These are phyloP conservation scores for Claviceps spartinae DNA, from an alignment of 2,329 filamentous ascomycete species.

Conservation along the genomic window DNA sequence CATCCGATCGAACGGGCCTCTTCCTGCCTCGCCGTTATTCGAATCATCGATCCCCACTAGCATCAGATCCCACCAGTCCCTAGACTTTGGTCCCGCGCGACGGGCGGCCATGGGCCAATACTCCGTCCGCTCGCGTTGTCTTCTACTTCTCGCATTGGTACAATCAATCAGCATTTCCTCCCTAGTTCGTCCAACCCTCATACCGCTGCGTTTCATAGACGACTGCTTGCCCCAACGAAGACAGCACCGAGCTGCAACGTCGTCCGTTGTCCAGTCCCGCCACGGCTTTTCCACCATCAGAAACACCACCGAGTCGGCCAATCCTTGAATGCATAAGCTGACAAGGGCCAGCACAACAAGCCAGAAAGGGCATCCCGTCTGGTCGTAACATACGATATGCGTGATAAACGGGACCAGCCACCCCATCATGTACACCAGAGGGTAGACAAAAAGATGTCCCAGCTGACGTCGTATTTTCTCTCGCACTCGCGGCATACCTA, in stretches of 20 bases:
- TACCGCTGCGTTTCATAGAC: conserved; percentile 6
- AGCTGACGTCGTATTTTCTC: conserved; percentile 53
- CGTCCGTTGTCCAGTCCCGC: conserved; percentile 19
- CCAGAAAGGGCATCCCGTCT: conserved; percentile 34
- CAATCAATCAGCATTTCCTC: conserved; percentile 41
- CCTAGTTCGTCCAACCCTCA: conserved; percentile 29
- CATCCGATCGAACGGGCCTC: background rate
- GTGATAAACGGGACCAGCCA: conserved; percentile 60
- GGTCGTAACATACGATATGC: conserved; percentile 34
- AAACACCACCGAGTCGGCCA: conserved; percentile 56
- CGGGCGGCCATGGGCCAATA: conserved; percentile 14
- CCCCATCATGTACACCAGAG: conserved; percentile 54
- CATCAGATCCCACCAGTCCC: conserved; percentile 19
- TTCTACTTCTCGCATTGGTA: conserved; percentile 30
- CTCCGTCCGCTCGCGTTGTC: conserved; percentile 32
- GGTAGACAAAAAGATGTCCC: conserved; percentile 63
- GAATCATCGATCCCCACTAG: conserved; percentile 6
- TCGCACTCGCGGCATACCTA: conserved; percentile 26
- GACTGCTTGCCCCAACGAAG: background rate
- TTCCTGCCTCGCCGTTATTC: background rate
- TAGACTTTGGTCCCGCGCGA: conserved; percentile 6
- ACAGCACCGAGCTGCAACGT: background rate
- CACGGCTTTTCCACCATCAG: conserved; percentile 58
- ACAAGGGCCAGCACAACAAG: conserved; percentile 42
- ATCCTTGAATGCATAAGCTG: conserved; percentile 51